A percentile compares a stretch with the other conserved stretches of the same genome.
phyloP scores from a whole-genome alignment of 73 alveolate species.

The Tetrahymena malaccensis region DNA sequence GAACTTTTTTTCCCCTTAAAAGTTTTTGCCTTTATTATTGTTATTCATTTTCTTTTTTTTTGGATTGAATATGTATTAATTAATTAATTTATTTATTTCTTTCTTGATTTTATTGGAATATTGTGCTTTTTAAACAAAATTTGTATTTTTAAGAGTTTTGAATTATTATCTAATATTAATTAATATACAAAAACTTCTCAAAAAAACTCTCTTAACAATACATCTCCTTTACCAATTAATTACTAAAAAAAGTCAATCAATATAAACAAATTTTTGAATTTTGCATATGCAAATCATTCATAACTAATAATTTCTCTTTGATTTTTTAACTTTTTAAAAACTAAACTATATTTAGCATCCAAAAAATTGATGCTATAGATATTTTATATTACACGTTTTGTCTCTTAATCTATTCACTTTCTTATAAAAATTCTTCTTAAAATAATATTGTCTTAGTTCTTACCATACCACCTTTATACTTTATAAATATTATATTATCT shows the following conservation, averaged over 20 bases:
- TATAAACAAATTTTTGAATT: not conserved
- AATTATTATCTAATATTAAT: not conserved
- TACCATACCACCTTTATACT: not conserved
- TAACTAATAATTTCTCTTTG: not conserved
- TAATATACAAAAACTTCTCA: not conserved
- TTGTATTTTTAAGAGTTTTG: not conserved
- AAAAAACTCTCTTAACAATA: not conserved
- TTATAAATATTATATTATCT: too few species aligned
- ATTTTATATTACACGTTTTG: not conserved
- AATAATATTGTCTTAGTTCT: not conserved
- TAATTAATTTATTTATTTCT: too few species aligned
- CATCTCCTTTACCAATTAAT: not conserved
- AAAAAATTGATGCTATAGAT: not conserved
- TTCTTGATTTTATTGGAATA: not conserved
- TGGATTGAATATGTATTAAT: not conserved
- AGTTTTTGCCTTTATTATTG: not conserved
- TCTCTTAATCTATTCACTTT: not conserved
- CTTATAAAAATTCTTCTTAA: not conserved
- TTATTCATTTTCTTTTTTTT: not conserved
- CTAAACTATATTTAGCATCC: not conserved
- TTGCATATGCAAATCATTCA: not conserved
- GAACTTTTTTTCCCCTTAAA: not conserved
- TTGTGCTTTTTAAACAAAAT: not conserved
- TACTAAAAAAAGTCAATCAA: not conserved
- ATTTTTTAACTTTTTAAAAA: not conserved